phyloP scores from a whole-genome alignment of 2,329 filamentous ascomycete species.

The Pseudogymnoascus sp. region DNA sequence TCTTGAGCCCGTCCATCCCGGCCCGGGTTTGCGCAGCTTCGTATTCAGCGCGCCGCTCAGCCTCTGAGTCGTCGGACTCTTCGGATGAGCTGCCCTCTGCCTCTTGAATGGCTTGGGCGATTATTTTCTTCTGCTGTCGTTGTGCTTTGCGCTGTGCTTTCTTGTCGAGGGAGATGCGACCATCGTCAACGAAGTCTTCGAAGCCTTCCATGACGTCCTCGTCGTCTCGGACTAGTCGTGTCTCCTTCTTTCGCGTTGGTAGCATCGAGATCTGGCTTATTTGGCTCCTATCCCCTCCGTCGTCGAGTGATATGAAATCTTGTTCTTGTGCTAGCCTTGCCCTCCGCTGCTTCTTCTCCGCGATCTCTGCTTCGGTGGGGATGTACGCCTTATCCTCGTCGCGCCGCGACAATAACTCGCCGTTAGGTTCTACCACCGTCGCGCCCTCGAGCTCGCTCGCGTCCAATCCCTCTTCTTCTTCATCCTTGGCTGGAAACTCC shows the following conservation, averaged over 20 bases:
- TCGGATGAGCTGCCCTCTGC: conserved; percentile 61
- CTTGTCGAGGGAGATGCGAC: conserved; percentile 66
- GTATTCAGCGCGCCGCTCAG: conserved; percentile 70
- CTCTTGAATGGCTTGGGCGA: conserved; percentile 73
- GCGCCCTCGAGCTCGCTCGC: conserved; percentile 55
- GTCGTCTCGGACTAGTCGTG: conserved; percentile 72
- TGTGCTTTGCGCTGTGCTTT: conserved; percentile 69
- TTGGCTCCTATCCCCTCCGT: conserved; percentile 38
- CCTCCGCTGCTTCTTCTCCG: conserved; percentile 81
- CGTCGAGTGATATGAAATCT: conserved; percentile 58
- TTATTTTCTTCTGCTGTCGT: conserved; percentile 61
- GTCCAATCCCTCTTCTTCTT: conserved; percentile 48
- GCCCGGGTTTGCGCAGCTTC: conserved; percentile 78
- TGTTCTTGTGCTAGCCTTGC: conserved; percentile 70
- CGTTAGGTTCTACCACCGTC: conserved; percentile 47
- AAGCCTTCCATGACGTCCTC: conserved; percentile 92
- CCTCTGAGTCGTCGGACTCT: conserved; percentile 60
- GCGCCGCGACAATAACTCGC: not conserved
- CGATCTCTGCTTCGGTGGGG: conserved; percentile 75
- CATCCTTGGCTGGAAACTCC: conserved; percentile 36
- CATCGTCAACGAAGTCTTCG: conserved; percentile 84
- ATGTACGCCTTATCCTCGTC: conserved; percentile 42
- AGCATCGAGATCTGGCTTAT: conserved; percentile 30
- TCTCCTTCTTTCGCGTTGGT: conserved; percentile 55
- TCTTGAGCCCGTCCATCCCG: conserved; percentile 67